Base-by-base conservation (phyloP, 371 early-diverging fungal genomes). In the Smittium culicis region DNA sequence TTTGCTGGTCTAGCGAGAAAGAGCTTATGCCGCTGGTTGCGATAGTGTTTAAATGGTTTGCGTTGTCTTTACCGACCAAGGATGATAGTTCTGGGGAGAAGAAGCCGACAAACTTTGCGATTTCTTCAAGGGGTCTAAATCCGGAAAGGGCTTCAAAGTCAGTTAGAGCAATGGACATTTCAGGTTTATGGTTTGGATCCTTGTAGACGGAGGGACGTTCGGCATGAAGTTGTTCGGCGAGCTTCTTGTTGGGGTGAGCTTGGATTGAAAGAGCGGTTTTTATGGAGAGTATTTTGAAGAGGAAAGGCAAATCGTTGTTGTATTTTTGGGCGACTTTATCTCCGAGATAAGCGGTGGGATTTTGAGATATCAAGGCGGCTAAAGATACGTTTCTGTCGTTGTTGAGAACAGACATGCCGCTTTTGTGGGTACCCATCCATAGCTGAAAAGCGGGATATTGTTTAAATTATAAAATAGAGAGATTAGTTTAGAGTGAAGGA, bases 401-500 rank as follows among this genome's bases (percentile, higher is more conserved):
- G 33, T 31, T 68, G 20, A 78, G 61, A 35, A 33, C 35, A 3
- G 93, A 91, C 1, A 94, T 94, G 0, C 88, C 96, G 77, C 87
- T 94, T 8, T 92, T 90, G 76, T 98, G 98, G 2, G 96, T 96
- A 31, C 96, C 96, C 95, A 96, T 95, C 98, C 96, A 96, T 24
- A 97, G 81, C 89, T 90, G 77, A 29, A 61, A 45, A 45, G 30
- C 2, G 11, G 5, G 8, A 34, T 16, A 34, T 34, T 16, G 30
- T 20, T 20, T 62, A 17, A 25, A 24, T 29, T 45, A 33, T 34
- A 8, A 59, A 66, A 28, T 25, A 45, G 1, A 5, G 29, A 54
- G 54, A 45, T 29, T 35, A 58, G 8, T 16, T 5, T 34, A 60
- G 29, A 27, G 1, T 27, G 29, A 66, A 56, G 32, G 34, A 55